Evolutionary conservation across 345 rosid species (phyloP).

Genomic region (Populus davidiana): DNA sequence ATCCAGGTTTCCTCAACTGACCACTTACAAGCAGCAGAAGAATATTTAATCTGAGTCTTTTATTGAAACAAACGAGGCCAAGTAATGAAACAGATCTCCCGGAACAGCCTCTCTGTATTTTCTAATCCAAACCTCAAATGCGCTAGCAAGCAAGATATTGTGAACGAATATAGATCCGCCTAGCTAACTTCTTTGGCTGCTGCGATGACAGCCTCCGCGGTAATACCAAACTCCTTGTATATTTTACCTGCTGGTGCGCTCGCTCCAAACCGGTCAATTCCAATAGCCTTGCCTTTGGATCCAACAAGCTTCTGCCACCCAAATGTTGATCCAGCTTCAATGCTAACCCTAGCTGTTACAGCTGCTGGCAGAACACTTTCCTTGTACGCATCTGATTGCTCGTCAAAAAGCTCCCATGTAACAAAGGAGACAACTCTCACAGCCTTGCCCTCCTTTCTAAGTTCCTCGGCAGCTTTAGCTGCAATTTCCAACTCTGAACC

Average conservation of each 20-base stretch:
- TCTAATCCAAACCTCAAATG: constrained; percentile 16
- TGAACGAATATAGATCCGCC: constrained; percentile 2
- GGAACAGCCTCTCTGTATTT: constrained; percentile 15
- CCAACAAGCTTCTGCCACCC: constrained; percentile 86
- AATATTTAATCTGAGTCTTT: constrained; percentile 23
- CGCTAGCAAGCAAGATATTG: not conserved
- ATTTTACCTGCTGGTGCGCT: constrained; percentile 85
- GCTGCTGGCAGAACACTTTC: constrained; percentile 78
- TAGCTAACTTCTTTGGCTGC: constrained; percentile 63
- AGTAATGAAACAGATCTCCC: constrained; percentile 5
- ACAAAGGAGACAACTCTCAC: constrained; percentile 90
- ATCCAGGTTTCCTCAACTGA: constrained; percentile 21
- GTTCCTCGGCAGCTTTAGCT: constrained; percentile 68
- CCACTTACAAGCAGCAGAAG: constrained; percentile 25
- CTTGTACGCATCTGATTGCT: constrained; percentile 75
- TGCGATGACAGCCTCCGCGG: constrained; percentile 65
- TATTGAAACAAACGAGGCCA: constrained; percentile 35
- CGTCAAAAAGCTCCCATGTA: constrained; percentile 86
- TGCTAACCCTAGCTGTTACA: constrained; percentile 82
- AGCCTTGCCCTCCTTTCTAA: constrained; percentile 86
- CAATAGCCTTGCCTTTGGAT: constrained; percentile 73
- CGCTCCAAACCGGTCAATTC: constrained; percentile 83
- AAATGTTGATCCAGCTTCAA: constrained; percentile 87
- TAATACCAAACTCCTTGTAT: constrained; percentile 79
- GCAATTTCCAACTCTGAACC: constrained; percentile 96